Evolutionary conservation across 1,139 yeast genomes (phyloP).

Genomic region (Pichia norvegensis): DNA sequence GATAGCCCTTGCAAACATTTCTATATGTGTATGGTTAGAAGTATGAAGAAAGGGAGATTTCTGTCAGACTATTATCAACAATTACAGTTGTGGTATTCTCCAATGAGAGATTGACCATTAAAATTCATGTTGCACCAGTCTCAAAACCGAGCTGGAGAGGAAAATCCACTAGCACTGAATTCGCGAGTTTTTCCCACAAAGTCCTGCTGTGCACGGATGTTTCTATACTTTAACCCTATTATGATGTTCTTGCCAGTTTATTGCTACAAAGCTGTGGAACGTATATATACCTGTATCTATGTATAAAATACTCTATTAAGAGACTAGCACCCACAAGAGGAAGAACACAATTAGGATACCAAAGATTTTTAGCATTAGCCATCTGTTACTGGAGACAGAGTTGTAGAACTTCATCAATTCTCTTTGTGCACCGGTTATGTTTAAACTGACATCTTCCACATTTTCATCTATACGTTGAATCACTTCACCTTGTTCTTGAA

Average conservation of each 20-base stretch:
- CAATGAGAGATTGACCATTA: not conserved
- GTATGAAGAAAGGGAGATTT: not conserved
- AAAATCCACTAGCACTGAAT: not conserved
- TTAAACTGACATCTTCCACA: slow-evolving; percentile 85
- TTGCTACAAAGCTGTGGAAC: not conserved
- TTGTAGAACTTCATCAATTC: slow-evolving; percentile 87
- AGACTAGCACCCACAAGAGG: slow-evolving; percentile 67
- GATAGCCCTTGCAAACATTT: slow-evolving; percentile 9
- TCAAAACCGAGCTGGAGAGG: no score
- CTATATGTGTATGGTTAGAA: not conserved
- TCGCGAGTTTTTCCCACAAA: not conserved
- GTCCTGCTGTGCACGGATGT: not conserved
- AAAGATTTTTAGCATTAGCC: slow-evolving; percentile 86
- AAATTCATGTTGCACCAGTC: not conserved
- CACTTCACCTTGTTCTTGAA: slow-evolving; percentile 93
- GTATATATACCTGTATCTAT: not conserved
- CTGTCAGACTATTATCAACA: not conserved
- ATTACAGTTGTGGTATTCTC: not conserved
- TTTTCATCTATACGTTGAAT: slow-evolving; percentile 93
- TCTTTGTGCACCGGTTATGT: slow-evolving; percentile 89
- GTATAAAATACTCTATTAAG: no score
- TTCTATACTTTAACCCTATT: not conserved
- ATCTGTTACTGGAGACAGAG: slow-evolving; percentile 79
- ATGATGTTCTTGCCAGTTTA: not conserved
- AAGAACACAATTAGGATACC: slow-evolving; percentile 77